phyloP scores from a whole-genome alignment of 2,329 filamentous ascomycete species.

The Phyllosticta capitalensis region DNA sequence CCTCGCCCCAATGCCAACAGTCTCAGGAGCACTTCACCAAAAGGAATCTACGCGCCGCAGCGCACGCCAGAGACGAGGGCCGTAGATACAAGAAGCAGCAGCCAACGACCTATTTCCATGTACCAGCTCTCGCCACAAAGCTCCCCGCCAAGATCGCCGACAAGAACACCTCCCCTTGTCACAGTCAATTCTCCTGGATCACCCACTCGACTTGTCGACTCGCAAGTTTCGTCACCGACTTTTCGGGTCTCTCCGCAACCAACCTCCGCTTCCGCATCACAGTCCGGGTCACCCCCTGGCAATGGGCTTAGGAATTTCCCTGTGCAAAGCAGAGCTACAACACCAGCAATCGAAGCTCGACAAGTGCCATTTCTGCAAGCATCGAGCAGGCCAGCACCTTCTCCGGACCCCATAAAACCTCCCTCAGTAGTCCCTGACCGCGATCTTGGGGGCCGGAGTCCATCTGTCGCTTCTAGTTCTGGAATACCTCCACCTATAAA shows the following conservation, averaged over 20 bases:
- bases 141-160: conserved; percentile 30
- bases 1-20: conserved; percentile 21
- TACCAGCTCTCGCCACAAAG: conserved; percentile 36
- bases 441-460: neutral
- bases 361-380: conserved; percentile 25
- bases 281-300: conserved; percentile 9
- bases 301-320: conserved; percentile 25
- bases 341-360: conserved; percentile 32
- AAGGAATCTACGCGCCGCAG: conserved; percentile 6
- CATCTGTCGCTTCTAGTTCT: conserved; percentile 22
- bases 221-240: conserved; percentile 24
- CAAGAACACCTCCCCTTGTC: conserved; percentile 53
- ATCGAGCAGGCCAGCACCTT: conserved; percentile 12
- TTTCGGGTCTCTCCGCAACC: conserved; percentile 18
- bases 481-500: conserved; percentile 62
- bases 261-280: conserved; percentile 14
- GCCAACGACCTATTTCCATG: conserved; percentile 40
- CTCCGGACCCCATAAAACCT: conserved; percentile 21
- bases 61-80: conserved; percentile 13
- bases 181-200: conserved; percentile 62
- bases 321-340: conserved; percentile 31
- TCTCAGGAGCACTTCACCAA: conserved; percentile 5
- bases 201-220: conserved; percentile 43
- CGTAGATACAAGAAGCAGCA: conserved; percentile 15
- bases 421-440: neutral